These are phyloP conservation scores for Aspergillus hiratsukae DNA, from an alignment of 2,329 filamentous ascomycete genomes.

Conservation along the genomic window DNA sequence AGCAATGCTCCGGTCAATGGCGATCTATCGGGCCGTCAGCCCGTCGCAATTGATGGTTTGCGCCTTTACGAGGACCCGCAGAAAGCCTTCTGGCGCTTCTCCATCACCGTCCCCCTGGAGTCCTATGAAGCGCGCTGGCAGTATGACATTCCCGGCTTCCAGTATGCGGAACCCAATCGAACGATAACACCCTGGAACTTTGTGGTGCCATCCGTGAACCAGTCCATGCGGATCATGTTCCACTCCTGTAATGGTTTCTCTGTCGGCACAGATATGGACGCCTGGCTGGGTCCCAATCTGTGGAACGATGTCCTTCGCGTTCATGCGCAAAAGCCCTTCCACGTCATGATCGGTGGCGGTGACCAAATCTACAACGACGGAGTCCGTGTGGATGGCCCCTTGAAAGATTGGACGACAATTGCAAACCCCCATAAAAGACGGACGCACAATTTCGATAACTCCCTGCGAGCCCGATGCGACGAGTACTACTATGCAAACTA, in stretches of 20 bases:
- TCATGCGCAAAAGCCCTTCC: constrained; percentile 57
- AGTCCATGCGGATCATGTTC: constrained; percentile 67
- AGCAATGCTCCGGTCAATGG: constrained; percentile 18
- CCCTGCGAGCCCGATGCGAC: constrained; percentile 56
- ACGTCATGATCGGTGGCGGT: constrained; percentile 79
- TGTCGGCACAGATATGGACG: constrained; percentile 60
- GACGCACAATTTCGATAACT: constrained; percentile 61
- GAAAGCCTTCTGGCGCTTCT: constrained; percentile 59
- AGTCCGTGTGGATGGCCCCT: constrained; percentile 76
- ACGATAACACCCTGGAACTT: constrained; percentile 51
- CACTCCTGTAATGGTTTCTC: constrained; percentile 67
- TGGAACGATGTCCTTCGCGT: constrained; percentile 63
- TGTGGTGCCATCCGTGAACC: constrained; percentile 53
- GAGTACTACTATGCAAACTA: constrained; percentile 61
- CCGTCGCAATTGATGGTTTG: constrained; percentile 41
- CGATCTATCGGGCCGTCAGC: constrained; percentile 12
- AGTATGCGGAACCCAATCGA: constrained; percentile 55
- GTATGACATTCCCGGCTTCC: constrained; percentile 67
- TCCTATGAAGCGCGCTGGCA: constrained; percentile 72
- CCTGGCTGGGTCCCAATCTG: constrained; percentile 57
- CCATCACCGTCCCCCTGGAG: constrained; percentile 60
- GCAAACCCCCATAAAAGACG: constrained; percentile 57
- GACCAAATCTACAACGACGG: constrained; percentile 79
- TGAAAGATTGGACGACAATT: constrained; percentile 63
- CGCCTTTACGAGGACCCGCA: constrained; percentile 57